phyloP scores from a whole-genome alignment of 208 protist genomes.

The Lotmaria passim region DNA sequence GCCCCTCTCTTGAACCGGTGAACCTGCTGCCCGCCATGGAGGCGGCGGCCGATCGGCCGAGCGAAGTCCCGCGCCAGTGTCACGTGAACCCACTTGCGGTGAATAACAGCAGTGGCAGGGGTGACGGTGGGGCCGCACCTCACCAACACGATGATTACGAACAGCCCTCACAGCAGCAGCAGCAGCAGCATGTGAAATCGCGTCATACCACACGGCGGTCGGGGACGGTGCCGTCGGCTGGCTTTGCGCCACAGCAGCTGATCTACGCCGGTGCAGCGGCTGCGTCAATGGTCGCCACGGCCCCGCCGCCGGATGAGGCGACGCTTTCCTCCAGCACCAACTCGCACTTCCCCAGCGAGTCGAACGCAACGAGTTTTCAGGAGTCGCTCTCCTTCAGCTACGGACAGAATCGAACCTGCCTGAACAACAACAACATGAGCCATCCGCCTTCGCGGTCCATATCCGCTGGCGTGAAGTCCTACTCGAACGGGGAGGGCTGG shows the following conservation, averaged over 20 bases:
- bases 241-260: background rate
- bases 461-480: background rate
- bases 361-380: background rate
- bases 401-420: background rate
- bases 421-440: background rate
- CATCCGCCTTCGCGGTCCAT: background rate
- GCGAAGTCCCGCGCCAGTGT: background rate
- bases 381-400: background rate
- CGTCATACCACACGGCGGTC: conserved; percentile 1
- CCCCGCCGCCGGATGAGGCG: conserved; percentile 30
- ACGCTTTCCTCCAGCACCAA: conserved; percentile 13
- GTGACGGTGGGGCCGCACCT: too few relatives aligned
- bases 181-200: background rate
- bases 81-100: conserved; percentile 6
- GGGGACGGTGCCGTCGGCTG: background rate
- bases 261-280: too few relatives aligned
- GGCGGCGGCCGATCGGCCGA: background rate
- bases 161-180: background rate
- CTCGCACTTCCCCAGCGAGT: conserved; percentile 2
- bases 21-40: conserved; percentile 10
- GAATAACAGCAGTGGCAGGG: background rate
- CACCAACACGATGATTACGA: too few relatives aligned
- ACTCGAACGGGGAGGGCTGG: conserved; percentile 1
- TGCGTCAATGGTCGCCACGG: too few relatives aligned
- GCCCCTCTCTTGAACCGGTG: conserved; percentile 4